Percentiles rank a stretch among this genome's conserved stretches.
Evolutionary conservation across 78 protist species (phyloP).

Genomic region (Kipferlia bialata): DNA sequence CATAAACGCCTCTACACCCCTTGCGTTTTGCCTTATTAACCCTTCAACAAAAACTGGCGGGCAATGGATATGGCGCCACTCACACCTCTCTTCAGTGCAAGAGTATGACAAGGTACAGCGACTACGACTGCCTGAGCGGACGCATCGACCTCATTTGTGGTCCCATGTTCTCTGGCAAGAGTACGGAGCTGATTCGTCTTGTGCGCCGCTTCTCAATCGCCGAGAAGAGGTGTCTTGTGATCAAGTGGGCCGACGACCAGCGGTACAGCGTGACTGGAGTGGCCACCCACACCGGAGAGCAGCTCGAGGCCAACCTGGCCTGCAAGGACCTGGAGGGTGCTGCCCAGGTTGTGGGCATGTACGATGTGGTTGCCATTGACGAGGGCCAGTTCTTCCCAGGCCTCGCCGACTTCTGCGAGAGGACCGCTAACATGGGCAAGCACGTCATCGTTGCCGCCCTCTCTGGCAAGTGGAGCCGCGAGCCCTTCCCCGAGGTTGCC

Average conservation of each 20-base stretch:
- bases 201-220: constrained; percentile 48
- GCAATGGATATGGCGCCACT: no score
- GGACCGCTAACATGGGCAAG: constrained; percentile 60
- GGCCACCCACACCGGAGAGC: constrained; percentile 56
- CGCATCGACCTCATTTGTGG: constrained; percentile 62
- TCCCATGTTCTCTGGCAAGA: no score
- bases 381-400: constrained; percentile 85
- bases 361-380: constrained; percentile 70
- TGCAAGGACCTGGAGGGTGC: constrained; percentile 32
- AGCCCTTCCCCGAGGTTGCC: no score
- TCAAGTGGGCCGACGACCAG: constrained; percentile 27
- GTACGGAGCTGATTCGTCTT: constrained; percentile 68
- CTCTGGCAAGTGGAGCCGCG: constrained; percentile 67
- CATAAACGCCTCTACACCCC: no score
- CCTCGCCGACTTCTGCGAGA: constrained; percentile 52
- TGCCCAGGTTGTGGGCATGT: constrained; percentile 18
- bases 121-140: no score
- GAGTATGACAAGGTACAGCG: no score
- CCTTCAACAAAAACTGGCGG: no score
- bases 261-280: no score
- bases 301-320: constrained; percentile 38
- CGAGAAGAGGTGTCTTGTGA: constrained; percentile 18
- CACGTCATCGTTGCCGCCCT: constrained; percentile 69
- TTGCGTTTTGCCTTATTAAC: no score
- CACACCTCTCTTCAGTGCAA: no score